These are phyloP conservation scores for Alternaria gansuensis DNA, from an alignment of 2,329 filamentous ascomycete species.

Conservation along the genomic window DNA sequence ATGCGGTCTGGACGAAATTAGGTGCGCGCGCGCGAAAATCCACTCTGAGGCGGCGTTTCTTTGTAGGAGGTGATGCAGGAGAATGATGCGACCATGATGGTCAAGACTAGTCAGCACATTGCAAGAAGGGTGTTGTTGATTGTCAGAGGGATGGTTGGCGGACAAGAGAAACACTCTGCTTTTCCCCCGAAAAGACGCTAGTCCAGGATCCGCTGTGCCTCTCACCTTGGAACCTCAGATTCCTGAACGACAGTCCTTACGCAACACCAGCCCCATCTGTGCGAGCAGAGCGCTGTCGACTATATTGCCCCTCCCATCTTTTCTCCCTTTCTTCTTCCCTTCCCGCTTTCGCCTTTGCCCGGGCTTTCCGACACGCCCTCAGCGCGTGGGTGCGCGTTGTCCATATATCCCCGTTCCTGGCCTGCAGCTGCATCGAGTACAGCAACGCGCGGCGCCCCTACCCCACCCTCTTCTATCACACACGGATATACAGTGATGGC, in stretches of 20 bases:
- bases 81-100: slow-evolving; percentile 26
- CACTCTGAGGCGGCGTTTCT: background rate
- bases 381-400: slow-evolving; percentile 44
- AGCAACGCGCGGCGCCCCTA: slow-evolving; percentile 21
- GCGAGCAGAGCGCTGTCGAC: slow-evolving; percentile 28
- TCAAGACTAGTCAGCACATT: slow-evolving; percentile 14
- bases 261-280: slow-evolving; percentile 36
- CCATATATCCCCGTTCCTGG: slow-evolving; percentile 32
- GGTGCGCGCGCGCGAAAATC: slow-evolving; percentile 19
- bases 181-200: slow-evolving; percentile 21
- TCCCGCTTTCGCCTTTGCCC: slow-evolving; percentile 11
- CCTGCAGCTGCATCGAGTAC: slow-evolving; percentile 35
- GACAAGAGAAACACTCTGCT: slow-evolving; percentile 26
- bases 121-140: slow-evolving; percentile 20
- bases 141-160: slow-evolving; percentile 29
- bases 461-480: slow-evolving; percentile 16
- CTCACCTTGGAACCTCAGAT: slow-evolving; percentile 36
- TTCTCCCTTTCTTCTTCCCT: slow-evolving; percentile 15
- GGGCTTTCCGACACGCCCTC: slow-evolving; percentile 32
- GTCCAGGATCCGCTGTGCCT: slow-evolving; percentile 26
- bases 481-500: slow-evolving; percentile 40
- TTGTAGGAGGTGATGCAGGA: slow-evolving; percentile 15
- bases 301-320: slow-evolving; percentile 27
- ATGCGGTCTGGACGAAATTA: slow-evolving; percentile 13
- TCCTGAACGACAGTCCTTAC: slow-evolving; percentile 35